Conservation (phyloP, 176 grass and related monocot genomes). For the Carex myosuroides region DNA sequence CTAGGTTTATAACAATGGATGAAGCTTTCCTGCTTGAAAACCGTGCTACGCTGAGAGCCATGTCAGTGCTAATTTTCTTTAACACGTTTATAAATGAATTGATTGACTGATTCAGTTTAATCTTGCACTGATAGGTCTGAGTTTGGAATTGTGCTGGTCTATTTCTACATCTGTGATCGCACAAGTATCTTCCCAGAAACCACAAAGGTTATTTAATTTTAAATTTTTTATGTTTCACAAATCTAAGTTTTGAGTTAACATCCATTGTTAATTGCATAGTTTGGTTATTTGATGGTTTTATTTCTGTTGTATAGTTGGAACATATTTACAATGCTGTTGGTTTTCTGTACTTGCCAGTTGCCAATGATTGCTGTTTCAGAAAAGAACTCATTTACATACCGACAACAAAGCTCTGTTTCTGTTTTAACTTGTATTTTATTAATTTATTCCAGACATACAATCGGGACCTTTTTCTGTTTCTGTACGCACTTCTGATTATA, state of each 20-base stretch:
- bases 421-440: conserved; percentile 4
- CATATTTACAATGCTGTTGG: not conserved
- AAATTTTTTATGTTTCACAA: not conserved
- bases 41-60: conserved; percentile 49
- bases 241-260: not conserved
- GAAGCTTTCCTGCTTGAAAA: conserved; percentile 73
- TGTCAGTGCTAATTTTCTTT: conserved; percentile 36
- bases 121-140: conserved; percentile 38
- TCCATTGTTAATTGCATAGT: not conserved
- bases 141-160: conserved; percentile 54
- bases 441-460: conserved; percentile 62
- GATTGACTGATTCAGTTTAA: conserved; percentile 15
- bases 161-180: conserved; percentile 71
- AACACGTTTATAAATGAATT: not conserved
- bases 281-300: not conserved
- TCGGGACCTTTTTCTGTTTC: conserved; percentile 83
- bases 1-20: conserved; percentile 71
- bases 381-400: not conserved
- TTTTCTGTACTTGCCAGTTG: not conserved
- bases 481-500: conserved; percentile 81
- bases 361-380: not conserved
- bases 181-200: conserved; percentile 69
- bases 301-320: not conserved
- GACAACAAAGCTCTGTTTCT: not conserved
- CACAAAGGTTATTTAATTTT: conserved; percentile 44